Evolutionary conservation across 2,329 filamentous ascomycete species (phyloP).

Genomic region (Colletotrichum camelliae): DNA sequence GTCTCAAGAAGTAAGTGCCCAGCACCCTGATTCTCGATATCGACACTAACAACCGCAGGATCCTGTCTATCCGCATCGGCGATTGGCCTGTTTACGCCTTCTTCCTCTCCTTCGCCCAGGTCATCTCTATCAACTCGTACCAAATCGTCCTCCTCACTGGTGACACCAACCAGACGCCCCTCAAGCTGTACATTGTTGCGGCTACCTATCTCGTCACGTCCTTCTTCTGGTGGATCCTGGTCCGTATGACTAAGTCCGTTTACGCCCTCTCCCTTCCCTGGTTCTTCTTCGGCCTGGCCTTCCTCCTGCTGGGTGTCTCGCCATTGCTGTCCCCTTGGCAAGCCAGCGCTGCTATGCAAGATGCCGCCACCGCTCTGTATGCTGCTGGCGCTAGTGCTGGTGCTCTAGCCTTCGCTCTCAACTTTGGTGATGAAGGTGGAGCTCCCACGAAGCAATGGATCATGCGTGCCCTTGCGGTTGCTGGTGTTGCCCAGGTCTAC

Average conservation of each 20-base stretch:
- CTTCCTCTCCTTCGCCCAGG: conserved; percentile 65
- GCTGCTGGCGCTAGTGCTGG: conserved; percentile 67
- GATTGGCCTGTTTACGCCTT: conserved; percentile 70
- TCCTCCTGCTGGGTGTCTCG: conserved; percentile 66
- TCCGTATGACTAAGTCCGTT: conserved; percentile 61
- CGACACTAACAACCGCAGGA: not conserved
- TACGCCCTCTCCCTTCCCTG: conserved; percentile 66
- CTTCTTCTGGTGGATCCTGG: conserved; percentile 67
- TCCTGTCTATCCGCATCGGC: conserved; percentile 59
- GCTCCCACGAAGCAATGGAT: conserved; percentile 69
- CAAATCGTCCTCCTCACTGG: conserved; percentile 72
- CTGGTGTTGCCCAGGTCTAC: conserved; percentile 72
- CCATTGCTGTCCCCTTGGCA: conserved; percentile 51
- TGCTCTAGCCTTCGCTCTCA: conserved; percentile 69
- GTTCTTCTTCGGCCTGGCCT: conserved; percentile 66
- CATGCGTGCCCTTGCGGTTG: conserved; percentile 69
- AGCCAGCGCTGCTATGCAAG: conserved; percentile 55
- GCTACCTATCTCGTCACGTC: conserved; percentile 64
- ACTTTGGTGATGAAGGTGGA: conserved; percentile 69
- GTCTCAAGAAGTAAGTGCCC: conserved; percentile 50
- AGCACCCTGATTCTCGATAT: conserved; percentile 32
- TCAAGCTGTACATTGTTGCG: conserved; percentile 65
- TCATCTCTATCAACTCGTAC: conserved; percentile 70
- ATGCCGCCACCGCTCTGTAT: conserved; percentile 66
- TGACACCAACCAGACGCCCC: conserved; percentile 62